Evolutionary conservation across 345 rosid species (phyloP).

Genomic region (Sapria himalayana): DNA sequence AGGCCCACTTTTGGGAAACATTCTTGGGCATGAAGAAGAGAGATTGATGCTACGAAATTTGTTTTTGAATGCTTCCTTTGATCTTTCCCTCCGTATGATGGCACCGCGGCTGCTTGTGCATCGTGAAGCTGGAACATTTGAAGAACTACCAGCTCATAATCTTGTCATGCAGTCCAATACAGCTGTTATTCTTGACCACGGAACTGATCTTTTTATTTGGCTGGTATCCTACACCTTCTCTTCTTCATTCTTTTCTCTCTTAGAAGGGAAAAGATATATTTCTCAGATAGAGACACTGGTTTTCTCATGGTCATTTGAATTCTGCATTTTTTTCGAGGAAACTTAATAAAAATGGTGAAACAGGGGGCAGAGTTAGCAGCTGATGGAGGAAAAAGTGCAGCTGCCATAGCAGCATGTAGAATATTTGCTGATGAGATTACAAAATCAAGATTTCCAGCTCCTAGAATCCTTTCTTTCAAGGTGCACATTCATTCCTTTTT

Average conservation of each 20-base stretch:
- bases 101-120: slow-evolving; percentile 94
- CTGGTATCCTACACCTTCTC: slow-evolving; percentile 29
- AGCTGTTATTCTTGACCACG: slow-evolving; percentile 95
- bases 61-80: slow-evolving; percentile 82
- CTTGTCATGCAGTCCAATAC: slow-evolving; percentile 91
- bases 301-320: neutral
- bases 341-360: too few species aligned
- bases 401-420: slow-evolving; percentile 88
- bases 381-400: slow-evolving; percentile 70
- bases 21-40: slow-evolving; percentile 96
- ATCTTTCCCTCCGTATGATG: slow-evolving; percentile 83
- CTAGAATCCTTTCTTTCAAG: slow-evolving; percentile 90
- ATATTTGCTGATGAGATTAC: slow-evolving; percentile 90
- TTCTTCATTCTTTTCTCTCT: neutral
- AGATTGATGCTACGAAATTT: slow-evolving; percentile 66
- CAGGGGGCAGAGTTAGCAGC: slow-evolving; percentile 91
- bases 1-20: slow-evolving; percentile 84
- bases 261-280: neutral
- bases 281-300: too few species aligned
- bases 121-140: slow-evolving; percentile 90
- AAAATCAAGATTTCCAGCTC: slow-evolving; percentile 87
- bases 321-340: slow-evolving; percentile 5
- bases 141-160: slow-evolving; percentile 82
- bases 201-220: slow-evolving; percentile 95
- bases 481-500: slow-evolving; percentile 13